A percentile compares a stretch with the other conserved stretches of the same genome.
Evolutionary conservation across 2,329 filamentous ascomycete species (phyloP).

Genomic region (Epichloe uncinata): DNA sequence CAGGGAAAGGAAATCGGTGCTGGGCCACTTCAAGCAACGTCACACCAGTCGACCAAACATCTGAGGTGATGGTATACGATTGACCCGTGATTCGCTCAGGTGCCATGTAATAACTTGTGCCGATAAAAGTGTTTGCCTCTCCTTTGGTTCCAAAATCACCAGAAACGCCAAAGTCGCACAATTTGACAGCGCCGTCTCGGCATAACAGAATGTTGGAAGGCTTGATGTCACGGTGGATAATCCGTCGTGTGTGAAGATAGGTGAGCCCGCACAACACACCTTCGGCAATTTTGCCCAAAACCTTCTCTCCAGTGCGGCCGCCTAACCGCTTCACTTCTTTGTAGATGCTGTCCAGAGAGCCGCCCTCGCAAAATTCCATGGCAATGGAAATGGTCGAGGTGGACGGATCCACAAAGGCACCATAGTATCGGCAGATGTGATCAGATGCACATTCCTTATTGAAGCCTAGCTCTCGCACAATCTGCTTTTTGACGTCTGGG

Average conservation of each 20-base stretch:
- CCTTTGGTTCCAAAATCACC: constrained; percentile 98
- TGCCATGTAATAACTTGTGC: constrained; percentile 98
- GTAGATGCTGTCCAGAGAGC: constrained; percentile 92
- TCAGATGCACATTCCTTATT: constrained; percentile 95
- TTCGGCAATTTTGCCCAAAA: constrained; percentile 91
- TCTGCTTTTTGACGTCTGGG: constrained; percentile 96
- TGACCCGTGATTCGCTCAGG: constrained; percentile 95
- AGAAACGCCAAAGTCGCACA: constrained; percentile 96
- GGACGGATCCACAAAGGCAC: constrained; percentile 91
- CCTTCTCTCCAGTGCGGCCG: constrained; percentile 90
- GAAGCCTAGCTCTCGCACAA: constrained; percentile 88
- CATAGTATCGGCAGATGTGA: constrained; percentile 95
- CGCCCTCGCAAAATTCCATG: constrained; percentile 98
- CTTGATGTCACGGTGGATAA: constrained; percentile 98
- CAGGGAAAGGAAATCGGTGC: constrained; percentile 95
- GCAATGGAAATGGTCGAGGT: constrained; percentile 95
- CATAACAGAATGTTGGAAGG: constrained; percentile 93
- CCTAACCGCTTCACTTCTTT: constrained; percentile 93
- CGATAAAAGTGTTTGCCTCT: constrained; percentile 97
- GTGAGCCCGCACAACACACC: constrained; percentile 87
- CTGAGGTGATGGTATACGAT: constrained; percentile 95
- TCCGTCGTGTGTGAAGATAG: constrained; percentile 89
- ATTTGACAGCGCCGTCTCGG: constrained; percentile 84
- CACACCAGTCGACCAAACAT: constrained; percentile 96
- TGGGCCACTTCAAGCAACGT: constrained; percentile 98